Evolutionary conservation across 192 early-diverging fungal genomes (phyloP).

Genomic region (Coemansia sp.): DNA sequence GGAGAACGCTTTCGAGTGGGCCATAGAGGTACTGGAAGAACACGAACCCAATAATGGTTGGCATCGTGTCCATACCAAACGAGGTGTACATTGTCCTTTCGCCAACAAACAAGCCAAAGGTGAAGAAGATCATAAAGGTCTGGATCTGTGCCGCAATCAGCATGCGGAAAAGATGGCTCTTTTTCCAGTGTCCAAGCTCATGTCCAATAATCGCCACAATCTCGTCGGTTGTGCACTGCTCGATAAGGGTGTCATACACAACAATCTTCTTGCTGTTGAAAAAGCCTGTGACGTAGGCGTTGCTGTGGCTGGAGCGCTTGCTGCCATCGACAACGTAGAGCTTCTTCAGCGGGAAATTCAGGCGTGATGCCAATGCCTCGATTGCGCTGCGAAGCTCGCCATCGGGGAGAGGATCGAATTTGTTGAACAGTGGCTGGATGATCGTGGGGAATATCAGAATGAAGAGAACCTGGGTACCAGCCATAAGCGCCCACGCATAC

Average conservation of each 20-base stretch:
- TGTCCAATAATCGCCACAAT: constrained; percentile 93
- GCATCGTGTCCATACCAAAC: constrained; percentile 81
- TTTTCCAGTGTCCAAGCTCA: constrained; percentile 95
- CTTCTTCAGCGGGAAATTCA: constrained; percentile 91
- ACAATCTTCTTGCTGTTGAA: constrained; percentile 98
- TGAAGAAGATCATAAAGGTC: constrained; percentile 71
- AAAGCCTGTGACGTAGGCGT: constrained; percentile 96
- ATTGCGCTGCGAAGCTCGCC: constrained; percentile 81
- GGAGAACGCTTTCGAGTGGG: constrained; percentile 74
- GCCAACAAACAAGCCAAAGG: constrained; percentile 76
- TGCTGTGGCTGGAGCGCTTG: constrained; percentile 87
- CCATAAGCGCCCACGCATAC: constrained; percentile 90
- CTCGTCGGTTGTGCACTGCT: constrained; percentile 81
- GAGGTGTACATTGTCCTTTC: constrained; percentile 74
- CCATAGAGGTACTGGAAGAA: constrained; percentile 87
- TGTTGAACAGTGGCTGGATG: constrained; percentile 99
- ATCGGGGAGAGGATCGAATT: constrained; percentile 80
- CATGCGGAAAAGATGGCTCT: constrained; percentile 78
- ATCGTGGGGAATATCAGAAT: constrained; percentile 89
- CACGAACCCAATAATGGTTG: constrained; percentile 85
- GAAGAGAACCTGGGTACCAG: constrained; percentile 69
- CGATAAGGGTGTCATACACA: constrained; percentile 88
- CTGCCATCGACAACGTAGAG: constrained; percentile 95
- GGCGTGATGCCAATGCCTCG: constrained; percentile 74
- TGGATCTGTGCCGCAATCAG: constrained; percentile 76